These are phyloP conservation scores for Brassica juncea DNA, from an alignment of 345 rosid species.

Conservation along the genomic window DNA sequence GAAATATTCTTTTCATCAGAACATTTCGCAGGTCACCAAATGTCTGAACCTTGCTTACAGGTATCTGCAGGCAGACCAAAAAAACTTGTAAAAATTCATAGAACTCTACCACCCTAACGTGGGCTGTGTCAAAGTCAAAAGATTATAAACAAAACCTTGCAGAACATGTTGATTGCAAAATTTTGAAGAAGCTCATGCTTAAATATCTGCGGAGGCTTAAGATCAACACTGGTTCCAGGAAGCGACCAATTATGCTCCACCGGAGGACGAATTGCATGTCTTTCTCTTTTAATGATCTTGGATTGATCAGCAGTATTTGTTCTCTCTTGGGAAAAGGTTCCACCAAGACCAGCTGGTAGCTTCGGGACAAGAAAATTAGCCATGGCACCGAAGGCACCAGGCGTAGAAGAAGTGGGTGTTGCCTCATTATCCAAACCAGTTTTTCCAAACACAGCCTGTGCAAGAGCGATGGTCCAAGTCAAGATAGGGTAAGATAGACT, in stretches of 20 bases:
- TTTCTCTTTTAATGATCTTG: constrained; percentile 71
- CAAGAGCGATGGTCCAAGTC: constrained; percentile 31
- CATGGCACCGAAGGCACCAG: constrained; percentile 95
- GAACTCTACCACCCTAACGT: constrained; percentile 12
- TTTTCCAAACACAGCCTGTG: constrained; percentile 83
- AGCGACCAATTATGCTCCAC: constrained; percentile 97
- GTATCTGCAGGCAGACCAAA: constrained; percentile 66
- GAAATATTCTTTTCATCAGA: constrained; percentile 97
- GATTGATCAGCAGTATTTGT: constrained; percentile 61
- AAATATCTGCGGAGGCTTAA: constrained; percentile 89
- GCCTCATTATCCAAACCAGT: constrained; percentile 61
- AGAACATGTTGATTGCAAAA: constrained; percentile 92
- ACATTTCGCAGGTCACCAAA: constrained; percentile 91
- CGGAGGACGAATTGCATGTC: constrained; percentile 88
- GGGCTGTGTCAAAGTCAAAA: constrained; percentile 13
- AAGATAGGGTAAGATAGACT: constrained; percentile 35
- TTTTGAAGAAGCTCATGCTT: constrained; percentile 98
- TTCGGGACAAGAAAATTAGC: constrained; percentile 98
- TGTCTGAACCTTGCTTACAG: constrained; percentile 82
- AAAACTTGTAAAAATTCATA: constrained; percentile 6
- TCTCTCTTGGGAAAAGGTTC: constrained; percentile 68
- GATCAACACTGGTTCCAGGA: constrained; percentile 58
- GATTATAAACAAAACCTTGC: constrained; percentile 65
- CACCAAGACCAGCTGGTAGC: constrained; percentile 85
- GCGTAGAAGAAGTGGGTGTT: constrained; percentile 55